These are phyloP conservation scores for Delonix regia DNA, from an alignment of 306 rosid species.

Conservation along the genomic window DNA sequence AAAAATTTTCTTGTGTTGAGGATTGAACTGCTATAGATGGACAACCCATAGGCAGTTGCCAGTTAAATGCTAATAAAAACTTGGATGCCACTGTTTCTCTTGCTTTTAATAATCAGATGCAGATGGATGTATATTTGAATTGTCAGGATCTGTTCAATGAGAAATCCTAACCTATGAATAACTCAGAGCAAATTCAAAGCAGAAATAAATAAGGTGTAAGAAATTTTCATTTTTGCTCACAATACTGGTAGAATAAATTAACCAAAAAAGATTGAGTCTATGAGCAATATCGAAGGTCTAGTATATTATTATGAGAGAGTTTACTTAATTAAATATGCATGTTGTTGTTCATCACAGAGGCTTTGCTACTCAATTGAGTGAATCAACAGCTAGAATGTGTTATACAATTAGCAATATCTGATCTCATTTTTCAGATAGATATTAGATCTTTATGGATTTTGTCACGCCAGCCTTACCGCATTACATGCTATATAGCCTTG, in stretches of 20 bases:
- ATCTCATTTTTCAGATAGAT: not conserved
- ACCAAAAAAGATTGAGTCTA: not conserved
- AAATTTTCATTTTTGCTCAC: slow-evolving; percentile 6
- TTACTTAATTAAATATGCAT: slow-evolving; percentile 14
- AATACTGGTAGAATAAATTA: not conserved
- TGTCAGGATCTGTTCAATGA: not conserved
- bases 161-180: not conserved
- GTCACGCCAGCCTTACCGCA: not conserved
- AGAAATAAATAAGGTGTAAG: not conserved
- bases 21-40: not conserved
- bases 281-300: not conserved
- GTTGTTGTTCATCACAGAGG: not conserved
- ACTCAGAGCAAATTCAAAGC: not conserved
- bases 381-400: not conserved
- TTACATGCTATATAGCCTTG: slow-evolving; percentile 2
- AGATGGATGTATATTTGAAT: slow-evolving; percentile 1
- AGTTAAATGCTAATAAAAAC: not conserved
- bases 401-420: slow-evolving; percentile 16
- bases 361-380: slow-evolving; percentile 14
- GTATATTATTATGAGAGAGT: not conserved
- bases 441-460: slow-evolving; percentile 7
- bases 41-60: not conserved
- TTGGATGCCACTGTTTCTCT: not conserved
- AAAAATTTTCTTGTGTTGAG: not conserved
- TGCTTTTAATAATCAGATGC: not conserved